A percentile compares a stretch with the other conserved stretches of the same genome.
phyloP scores from a whole-genome alignment of 139 green algal genomes.

The Micractinium conductrix region DNA sequence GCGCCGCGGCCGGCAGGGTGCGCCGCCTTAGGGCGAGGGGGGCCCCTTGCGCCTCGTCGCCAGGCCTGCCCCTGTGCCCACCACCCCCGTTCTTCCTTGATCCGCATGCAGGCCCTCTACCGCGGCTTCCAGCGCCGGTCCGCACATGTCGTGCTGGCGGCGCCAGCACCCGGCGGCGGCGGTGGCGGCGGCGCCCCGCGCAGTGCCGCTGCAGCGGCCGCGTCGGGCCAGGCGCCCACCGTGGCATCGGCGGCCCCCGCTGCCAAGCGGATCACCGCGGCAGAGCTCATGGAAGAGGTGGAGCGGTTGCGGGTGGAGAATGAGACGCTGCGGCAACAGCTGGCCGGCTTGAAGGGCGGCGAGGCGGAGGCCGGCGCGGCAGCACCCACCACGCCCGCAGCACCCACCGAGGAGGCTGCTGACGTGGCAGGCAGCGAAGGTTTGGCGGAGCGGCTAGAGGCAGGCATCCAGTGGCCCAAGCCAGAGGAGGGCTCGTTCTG shows the following conservation, averaged over 20 bases:
- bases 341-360: slow-evolving; percentile 5
- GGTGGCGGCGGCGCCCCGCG: too few species aligned
- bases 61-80: too few species aligned
- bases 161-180: not conserved
- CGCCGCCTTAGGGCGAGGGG: too few species aligned
- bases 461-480: slow-evolving; percentile 56
- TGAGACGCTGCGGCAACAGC: slow-evolving; percentile 12
- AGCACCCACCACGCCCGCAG: not conserved
- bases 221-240: too few species aligned
- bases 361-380: not conserved
- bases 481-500: slow-evolving; percentile 44
- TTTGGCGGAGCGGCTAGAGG: slow-evolving; percentile 34
- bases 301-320: slow-evolving; percentile 44
- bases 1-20: not conserved
- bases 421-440: not conserved
- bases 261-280: not conserved
- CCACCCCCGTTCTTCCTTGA: too few species aligned
- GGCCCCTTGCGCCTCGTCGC: too few species aligned
- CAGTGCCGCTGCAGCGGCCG: too few species aligned
- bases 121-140: not conserved
- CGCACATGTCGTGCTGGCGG: not conserved
- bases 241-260: not conserved
- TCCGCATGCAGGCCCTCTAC: not conserved
- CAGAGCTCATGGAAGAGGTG: slow-evolving; percentile 25
- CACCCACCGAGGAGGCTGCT: not conserved